Base-by-base conservation (phyloP, 495 filamentous ascomycete genomes). In the Penicillium longicatenatum region DNA sequence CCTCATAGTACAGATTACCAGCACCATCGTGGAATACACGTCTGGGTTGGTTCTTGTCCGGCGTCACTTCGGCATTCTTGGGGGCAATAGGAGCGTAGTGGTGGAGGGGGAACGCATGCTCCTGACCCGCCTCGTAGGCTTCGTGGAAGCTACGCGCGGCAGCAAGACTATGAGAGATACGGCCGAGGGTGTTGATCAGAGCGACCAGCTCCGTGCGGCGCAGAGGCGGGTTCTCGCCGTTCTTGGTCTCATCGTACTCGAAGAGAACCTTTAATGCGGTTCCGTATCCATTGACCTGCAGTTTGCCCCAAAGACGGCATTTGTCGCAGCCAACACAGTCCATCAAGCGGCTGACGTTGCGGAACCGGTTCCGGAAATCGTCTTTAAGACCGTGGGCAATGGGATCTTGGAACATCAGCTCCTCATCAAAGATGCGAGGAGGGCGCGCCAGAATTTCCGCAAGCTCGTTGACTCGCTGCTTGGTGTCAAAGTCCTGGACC, bases 241-340 rank as follows among this genome's bases (percentile, higher is more conserved):
- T 82, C 48, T 89, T 86, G 60, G 86, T 87, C 70, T 90, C 86
- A 68, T 96, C 92, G 61, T 93, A 96, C 63, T 98, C 95, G 65
- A 98, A 98, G 2, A 98, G 79, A 2, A 98, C 87, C 73, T 98
- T 98, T 35, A 98, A 74, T 10, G 94, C 94, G 2, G 94, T 92
- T 33, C 94, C 95, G 66, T 97, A 98, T 16, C 94, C 94, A 19
- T 89, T 89, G 6, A 92, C 94, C 70, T 98, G 94, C n/a, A 98
- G 73, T 73, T 98, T 98, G 49, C 94, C 94, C 95, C 94, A 98
- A 3, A 98, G 84, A 16, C 94, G 86, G 75, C 94, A 98, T 76
- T 98, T 98, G 76, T 98, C 94, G 73, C 94, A 98, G 20, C 94
- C 94, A 16, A 98, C 94, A 71, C 94, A 98, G 75, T 98, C 94